These are phyloP conservation scores for Filobasidium wieringae DNA, from an alignment of 768 basidiomycete genomes.

Conservation along the genomic window DNA sequence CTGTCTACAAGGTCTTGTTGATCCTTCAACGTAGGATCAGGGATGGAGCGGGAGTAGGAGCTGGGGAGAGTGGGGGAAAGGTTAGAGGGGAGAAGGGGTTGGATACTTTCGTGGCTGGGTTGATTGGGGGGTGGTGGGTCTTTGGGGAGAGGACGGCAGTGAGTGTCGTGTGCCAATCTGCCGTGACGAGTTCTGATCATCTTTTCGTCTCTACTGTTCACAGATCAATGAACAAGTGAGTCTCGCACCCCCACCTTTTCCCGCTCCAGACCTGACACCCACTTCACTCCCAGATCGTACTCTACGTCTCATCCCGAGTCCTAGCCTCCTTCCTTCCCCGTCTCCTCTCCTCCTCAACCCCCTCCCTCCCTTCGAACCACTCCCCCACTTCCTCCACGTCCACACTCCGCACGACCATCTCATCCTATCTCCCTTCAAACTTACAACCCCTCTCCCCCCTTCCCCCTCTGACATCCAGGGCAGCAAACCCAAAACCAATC, in stretches of 20 bases:
- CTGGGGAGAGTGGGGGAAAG: slow-evolving; percentile 43
- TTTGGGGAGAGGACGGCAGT: slow-evolving; percentile 43
- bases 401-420: slow-evolving; percentile 9
- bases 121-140: slow-evolving; percentile 67
- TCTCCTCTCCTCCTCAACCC: slow-evolving; percentile 24
- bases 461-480: slow-evolving; percentile 34
- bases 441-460: slow-evolving; percentile 30
- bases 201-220: background rate
- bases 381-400: slow-evolving; percentile 27
- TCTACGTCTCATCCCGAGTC: slow-evolving; percentile 88
- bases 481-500: slow-evolving; percentile 45
- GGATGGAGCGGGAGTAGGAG: background rate
- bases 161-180: slow-evolving; percentile 9
- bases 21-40: slow-evolving; percentile 55
- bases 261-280: background rate
- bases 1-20: slow-evolving; percentile 77
- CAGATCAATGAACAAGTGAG: slow-evolving; percentile 39
- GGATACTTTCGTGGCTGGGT: slow-evolving; percentile 86
- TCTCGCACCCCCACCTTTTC: background rate
- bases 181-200: slow-evolving; percentile 73
- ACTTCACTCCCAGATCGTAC: slow-evolving; percentile 58
- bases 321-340: slow-evolving; percentile 85
- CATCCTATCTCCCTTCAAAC: too few species aligned
- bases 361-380: slow-evolving; percentile 43
- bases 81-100: slow-evolving; percentile 58